phyloP scores from a whole-genome alignment of 345 rosid species.

The Turnera subulata region DNA sequence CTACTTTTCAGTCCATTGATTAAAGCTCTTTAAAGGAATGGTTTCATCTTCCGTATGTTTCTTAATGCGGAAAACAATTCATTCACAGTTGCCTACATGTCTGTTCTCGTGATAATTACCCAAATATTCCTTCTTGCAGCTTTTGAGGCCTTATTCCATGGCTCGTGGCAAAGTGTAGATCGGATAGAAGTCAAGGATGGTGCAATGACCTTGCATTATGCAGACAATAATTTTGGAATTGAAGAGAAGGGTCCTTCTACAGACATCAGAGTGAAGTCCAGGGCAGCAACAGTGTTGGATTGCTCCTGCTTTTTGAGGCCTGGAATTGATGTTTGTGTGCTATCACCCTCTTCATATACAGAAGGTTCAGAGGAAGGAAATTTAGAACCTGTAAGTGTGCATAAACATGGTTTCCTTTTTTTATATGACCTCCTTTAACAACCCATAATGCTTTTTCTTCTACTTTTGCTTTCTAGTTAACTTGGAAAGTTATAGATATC shows the following conservation, averaged over 20 bases:
- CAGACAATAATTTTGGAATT: constrained; percentile 24
- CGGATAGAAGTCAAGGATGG: constrained; percentile 51
- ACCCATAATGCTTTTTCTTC: neutral
- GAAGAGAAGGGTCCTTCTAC: constrained; percentile 45
- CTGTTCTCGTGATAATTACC: neutral
- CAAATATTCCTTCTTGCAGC: constrained; percentile 37
- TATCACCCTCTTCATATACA: constrained; percentile 21
- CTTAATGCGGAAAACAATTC: neutral
- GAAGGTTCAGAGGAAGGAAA: constrained; percentile 29
- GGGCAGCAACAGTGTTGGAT: constrained; percentile 53
- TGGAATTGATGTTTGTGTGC: constrained; percentile 69
- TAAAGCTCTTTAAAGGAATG: neutral
- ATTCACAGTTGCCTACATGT: neutral
- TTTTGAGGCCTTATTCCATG: constrained; percentile 56
- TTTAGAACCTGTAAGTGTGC: constrained; percentile 36
- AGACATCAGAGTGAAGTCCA: constrained; percentile 63
- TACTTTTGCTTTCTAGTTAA: neutral
- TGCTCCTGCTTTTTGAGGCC: constrained; percentile 76
- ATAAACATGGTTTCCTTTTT: neutral
- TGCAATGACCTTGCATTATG: constrained; percentile 35
- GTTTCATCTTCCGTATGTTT: neutral
- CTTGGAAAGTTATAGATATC: neutral
- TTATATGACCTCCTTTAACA: neutral
- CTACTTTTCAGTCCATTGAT: neutral
- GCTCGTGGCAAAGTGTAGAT: constrained; percentile 65